A percentile compares a stretch with the other conserved stretches of the same genome.
Evolutionary conservation across 768 basidiomycete genomes (phyloP).

Genomic region (Russula lepida): DNA sequence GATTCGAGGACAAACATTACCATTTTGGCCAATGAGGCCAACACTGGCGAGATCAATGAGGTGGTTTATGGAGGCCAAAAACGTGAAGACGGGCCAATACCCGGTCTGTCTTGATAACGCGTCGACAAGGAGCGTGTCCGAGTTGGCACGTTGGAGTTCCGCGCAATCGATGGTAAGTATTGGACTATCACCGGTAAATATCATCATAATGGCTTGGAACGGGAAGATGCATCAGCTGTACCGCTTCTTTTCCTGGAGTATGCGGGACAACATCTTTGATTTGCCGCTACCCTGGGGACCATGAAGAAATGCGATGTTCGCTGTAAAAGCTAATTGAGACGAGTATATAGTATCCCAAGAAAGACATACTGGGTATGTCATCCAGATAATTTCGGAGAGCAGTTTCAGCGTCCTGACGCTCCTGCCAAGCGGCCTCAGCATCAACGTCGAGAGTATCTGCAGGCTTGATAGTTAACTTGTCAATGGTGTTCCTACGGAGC

Average conservation of each 20-base stretch:
- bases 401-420: conserved; percentile 69
- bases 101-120: conserved; percentile 76
- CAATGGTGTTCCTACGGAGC: conserved; percentile 55
- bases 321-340: conserved; percentile 29
- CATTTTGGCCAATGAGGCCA: conserved; percentile 94
- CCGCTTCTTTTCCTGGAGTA: conserved; percentile 50
- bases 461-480: conserved; percentile 33
- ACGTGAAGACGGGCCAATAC: conserved; percentile 83
- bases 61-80: conserved; percentile 70
- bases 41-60: conserved; percentile 88
- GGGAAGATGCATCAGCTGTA: conserved; percentile 22
- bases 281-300: conserved; percentile 85
- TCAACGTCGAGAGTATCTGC: conserved; percentile 20
- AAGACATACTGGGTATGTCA: conserved; percentile 60
- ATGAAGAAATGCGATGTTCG: conserved; percentile 68
- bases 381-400: conserved; percentile 61
- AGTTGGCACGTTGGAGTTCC: conserved; percentile 56
- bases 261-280: conserved; percentile 43
- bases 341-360: neutral
- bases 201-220: conserved; percentile 30
- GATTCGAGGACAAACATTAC: conserved; percentile 30
- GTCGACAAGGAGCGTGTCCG: conserved; percentile 60
- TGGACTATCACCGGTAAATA: conserved; percentile 30
- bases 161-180: conserved; percentile 78
- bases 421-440: conserved; percentile 63